Conservation (phyloP, 441 rosid genomes). For the Daphne laureola region DNA sequence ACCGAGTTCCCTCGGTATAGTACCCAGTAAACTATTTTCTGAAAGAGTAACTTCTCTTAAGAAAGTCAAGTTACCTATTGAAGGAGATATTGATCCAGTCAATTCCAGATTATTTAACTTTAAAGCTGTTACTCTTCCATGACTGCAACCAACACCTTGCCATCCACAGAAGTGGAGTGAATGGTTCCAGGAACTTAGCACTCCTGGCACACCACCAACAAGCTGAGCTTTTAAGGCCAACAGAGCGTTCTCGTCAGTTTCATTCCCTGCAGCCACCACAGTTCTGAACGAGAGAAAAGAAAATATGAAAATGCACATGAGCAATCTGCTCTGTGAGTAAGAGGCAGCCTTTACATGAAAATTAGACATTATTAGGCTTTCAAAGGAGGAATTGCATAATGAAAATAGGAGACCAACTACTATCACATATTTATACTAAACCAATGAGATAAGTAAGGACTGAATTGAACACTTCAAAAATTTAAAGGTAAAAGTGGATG, state of each 20-base stretch:
- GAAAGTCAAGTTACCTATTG: slow-evolving; percentile 10
- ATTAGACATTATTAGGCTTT: too few relatives aligned
- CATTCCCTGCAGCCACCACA: slow-evolving; percentile 10
- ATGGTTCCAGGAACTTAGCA: slow-evolving; percentile 22
- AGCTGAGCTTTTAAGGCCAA: slow-evolving; percentile 13
- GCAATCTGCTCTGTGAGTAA: too few relatives aligned
- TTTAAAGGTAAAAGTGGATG: too few relatives aligned
- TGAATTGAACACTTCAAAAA: too few relatives aligned
- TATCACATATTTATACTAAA: too few relatives aligned
- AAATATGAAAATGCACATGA: background rate
- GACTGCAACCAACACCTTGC: slow-evolving; percentile 25
- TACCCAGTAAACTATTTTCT: background rate
- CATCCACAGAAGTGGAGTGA: slow-evolving; percentile 19
- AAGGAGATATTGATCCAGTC: background rate
- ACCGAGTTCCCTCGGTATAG: slow-evolving; percentile 1
- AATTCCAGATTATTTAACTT: background rate
- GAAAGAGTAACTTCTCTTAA: background rate
- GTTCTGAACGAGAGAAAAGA: background rate
- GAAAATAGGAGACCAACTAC: too few relatives aligned
- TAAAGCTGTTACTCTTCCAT: slow-evolving; percentile 8
- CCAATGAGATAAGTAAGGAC: too few relatives aligned
- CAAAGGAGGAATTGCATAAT: too few relatives aligned
- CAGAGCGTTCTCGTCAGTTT: slow-evolving; percentile 16
- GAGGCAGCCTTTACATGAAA: too few relatives aligned
- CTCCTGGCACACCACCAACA: slow-evolving; percentile 5